A percentile compares a stretch with the other conserved stretches of the same genome.
Conservation (phyloP, 805 yeast species). For the Metschnikowia reukaufii region DNA sequence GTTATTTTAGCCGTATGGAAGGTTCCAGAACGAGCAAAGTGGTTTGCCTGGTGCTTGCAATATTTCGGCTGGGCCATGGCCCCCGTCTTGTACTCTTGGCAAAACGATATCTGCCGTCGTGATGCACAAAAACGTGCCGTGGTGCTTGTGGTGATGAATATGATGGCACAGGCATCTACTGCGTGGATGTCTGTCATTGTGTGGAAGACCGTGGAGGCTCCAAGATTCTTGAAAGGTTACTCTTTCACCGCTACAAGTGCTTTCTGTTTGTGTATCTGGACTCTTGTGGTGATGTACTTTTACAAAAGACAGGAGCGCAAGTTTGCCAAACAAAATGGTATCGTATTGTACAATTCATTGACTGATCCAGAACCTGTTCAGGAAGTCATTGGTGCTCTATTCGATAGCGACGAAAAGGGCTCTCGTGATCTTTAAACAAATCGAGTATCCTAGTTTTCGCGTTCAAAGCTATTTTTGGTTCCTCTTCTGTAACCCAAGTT, state of each 20-base stretch:
- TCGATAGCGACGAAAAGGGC: constrained; percentile 6
- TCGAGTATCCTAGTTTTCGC: background rate
- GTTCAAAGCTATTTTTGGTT: too few relatives aligned
- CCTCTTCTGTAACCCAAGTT: too few relatives aligned
- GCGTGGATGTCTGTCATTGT: constrained; percentile 50
- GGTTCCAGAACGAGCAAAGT: constrained; percentile 55
- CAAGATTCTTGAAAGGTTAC: constrained; percentile 55
- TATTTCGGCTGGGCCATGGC: constrained; percentile 68
- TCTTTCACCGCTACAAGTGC: constrained; percentile 49
- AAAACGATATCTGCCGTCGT: constrained; percentile 56
- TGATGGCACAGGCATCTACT: constrained; percentile 53
- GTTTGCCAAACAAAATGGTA: constrained; percentile 37
- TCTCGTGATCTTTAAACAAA: constrained; percentile 2
- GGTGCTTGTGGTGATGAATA: constrained; percentile 55
- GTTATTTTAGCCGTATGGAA: constrained; percentile 59
- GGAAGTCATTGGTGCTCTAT: constrained; percentile 1
- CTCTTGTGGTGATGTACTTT: constrained; percentile 51
- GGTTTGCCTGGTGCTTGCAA: constrained; percentile 62
- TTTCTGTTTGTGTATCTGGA: constrained; percentile 48
- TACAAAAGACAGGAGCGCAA: constrained; percentile 36
- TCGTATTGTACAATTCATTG: constrained; percentile 28
- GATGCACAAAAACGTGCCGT: constrained; percentile 58
- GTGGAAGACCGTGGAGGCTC: constrained; percentile 61
- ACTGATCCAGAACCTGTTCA: constrained; percentile 21
- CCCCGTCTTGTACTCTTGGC: constrained; percentile 59